Conservation (phyloP, 2,329 filamentous ascomycete species). For the Ceratocystis destructans region DNA sequence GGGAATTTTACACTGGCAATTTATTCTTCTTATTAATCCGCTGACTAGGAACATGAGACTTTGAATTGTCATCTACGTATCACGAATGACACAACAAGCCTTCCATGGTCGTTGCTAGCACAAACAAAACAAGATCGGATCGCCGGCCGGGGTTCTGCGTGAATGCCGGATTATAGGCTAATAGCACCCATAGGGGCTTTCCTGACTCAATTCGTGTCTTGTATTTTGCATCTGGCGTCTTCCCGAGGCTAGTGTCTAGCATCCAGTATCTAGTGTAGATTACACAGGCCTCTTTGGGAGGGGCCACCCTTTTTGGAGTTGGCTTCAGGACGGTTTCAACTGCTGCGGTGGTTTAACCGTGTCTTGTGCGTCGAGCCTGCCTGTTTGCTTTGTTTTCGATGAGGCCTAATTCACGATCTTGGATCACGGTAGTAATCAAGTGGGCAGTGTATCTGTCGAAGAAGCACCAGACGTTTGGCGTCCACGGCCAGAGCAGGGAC, state of each 20-base stretch:
- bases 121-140: constrained; percentile 6
- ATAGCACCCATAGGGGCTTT: too few relatives aligned
- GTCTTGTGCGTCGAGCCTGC: background rate
- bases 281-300: background rate
- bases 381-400: background rate
- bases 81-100: background rate
- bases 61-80: background rate
- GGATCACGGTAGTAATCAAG: background rate
- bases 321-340: constrained; percentile 1
- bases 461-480: background rate
- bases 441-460: background rate
- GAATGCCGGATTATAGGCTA: background rate
- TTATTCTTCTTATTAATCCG: background rate
- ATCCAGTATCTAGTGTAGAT: too few relatives aligned
- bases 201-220: background rate
- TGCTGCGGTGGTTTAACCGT: background rate
- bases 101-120: background rate
- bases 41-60: background rate
- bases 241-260: too few relatives aligned
- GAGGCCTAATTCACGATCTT: background rate
- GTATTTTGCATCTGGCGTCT: background rate
- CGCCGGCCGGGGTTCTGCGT: background rate
- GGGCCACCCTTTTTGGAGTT: background rate
- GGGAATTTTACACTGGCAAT: background rate
- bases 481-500: background rate